A percentile compares a stretch with the other conserved stretches of the same genome.
Evolutionary conservation across 345 rosid genomes (phyloP).

Genomic region (Corchorus capsularis): DNA sequence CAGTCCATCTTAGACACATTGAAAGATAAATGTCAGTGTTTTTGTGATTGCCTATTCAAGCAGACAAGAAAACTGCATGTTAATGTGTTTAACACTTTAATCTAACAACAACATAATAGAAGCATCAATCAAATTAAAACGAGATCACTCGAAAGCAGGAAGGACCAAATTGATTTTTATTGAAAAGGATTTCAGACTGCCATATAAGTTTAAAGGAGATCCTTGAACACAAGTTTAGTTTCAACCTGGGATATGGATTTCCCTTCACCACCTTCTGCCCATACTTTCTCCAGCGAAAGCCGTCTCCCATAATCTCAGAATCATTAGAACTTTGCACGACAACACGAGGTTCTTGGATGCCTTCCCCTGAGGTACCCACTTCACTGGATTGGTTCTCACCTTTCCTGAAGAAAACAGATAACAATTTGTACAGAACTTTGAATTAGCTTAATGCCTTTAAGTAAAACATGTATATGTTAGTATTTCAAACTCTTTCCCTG

Average conservation of each 20-base stretch:
- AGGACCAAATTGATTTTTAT: not conserved
- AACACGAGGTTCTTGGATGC: slow-evolving; percentile 38
- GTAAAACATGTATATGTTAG: too few species aligned
- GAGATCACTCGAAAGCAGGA: not conserved
- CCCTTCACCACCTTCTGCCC: slow-evolving; percentile 98
- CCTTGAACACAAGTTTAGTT: not conserved
- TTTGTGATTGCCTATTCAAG: not conserved
- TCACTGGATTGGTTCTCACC: slow-evolving; percentile 57
- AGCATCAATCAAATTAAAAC: not conserved
- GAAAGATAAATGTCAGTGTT: not conserved
- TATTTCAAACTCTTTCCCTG: not conserved
- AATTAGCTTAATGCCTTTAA: too few species aligned
- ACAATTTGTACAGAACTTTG: not conserved
- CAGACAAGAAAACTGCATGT: not conserved
- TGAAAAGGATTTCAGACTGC: not conserved
- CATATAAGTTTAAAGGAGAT: not conserved
- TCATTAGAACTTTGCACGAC: slow-evolving; percentile 57
- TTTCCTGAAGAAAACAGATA: slow-evolving; percentile 42
- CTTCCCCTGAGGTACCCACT: slow-evolving; percentile 46
- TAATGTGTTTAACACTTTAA: not conserved
- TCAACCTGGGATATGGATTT: slow-evolving; percentile 87
- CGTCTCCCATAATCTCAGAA: slow-evolving; percentile 77
- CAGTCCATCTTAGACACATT: not conserved
- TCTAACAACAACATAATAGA: not conserved
- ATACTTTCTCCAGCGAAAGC: slow-evolving; percentile 98